phyloP scores from a whole-genome alignment of 208 protist species.

The Trichomonas vaginalis region DNA sequence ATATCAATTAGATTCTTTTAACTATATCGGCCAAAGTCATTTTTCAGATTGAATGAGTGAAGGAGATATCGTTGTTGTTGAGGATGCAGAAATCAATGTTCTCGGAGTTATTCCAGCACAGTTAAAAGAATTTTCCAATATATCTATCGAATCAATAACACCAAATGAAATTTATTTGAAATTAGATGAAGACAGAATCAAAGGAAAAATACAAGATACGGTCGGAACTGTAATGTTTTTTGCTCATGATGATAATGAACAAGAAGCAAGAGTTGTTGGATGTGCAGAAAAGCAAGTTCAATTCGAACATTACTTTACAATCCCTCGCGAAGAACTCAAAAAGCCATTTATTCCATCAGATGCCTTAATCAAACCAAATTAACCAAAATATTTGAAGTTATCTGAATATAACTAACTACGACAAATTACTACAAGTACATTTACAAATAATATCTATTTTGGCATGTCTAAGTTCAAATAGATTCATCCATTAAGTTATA shows the following conservation, averaged over 20 bases:
- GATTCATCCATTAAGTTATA: no score
- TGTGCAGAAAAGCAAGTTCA: not conserved
- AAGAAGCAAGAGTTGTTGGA: not conserved
- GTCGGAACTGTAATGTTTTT: not conserved
- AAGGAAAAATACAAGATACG: not conserved
- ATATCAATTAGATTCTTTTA: no score
- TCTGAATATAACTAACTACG: no score
- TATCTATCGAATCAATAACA: not conserved
- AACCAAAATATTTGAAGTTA: not conserved
- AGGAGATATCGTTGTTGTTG: not conserved
- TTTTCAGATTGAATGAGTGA: not conserved
- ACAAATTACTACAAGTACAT: no score
- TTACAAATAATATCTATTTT: no score
- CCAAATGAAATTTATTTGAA: not conserved
- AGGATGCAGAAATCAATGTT: not conserved
- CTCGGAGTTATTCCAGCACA: not conserved
- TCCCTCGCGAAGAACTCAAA: not conserved
- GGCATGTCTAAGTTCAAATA: no score
- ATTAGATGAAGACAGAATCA: not conserved
- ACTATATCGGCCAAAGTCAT: no score
- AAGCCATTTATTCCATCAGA: conserved; percentile 11
- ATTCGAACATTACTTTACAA: not conserved
- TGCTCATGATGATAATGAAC: not conserved
- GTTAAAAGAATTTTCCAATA: not conserved
- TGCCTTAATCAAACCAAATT: not conserved